Evolutionary conservation across 176 grass and related monocot genomes (phyloP).

Genomic region (Aechmea fasciata): DNA sequence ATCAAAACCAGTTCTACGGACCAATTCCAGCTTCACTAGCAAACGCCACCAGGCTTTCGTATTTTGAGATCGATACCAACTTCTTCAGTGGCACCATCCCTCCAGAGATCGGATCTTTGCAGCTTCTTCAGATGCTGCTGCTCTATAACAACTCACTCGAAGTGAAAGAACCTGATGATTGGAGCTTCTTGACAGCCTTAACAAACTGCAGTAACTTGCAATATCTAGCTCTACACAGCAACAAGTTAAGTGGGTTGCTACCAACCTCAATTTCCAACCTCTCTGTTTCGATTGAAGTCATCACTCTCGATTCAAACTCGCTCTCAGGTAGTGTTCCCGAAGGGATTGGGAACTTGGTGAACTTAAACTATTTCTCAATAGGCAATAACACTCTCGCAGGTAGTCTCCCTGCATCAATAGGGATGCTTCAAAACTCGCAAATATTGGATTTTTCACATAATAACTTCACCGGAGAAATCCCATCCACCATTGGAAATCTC

Average conservation of each 20-base stretch:
- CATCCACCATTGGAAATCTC: constrained; percentile 13
- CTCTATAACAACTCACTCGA: neutral
- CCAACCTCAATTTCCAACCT: constrained; percentile 8
- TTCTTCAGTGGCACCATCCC: constrained; percentile 3
- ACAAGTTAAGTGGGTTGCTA: neutral
- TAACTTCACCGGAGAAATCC: constrained; percentile 9
- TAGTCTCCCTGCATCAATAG: neutral
- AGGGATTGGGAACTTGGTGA: constrained; percentile 8
- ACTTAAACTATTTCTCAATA: neutral
- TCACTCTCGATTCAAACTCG: neutral
- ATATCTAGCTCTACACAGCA: neutral
- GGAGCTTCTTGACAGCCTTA: neutral
- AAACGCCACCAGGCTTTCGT: neutral
- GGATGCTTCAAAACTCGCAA: neutral
- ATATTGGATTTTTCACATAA: constrained; percentile 1
- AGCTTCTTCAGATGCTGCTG: neutral
- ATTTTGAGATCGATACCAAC: neutral
- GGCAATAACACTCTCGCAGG: neutral
- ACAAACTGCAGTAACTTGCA: constrained; percentile 1
- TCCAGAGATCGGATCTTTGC: neutral
- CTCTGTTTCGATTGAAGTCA: neutral
- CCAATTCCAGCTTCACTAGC: neutral
- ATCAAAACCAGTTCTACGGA: neutral
- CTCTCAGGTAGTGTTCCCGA: constrained; percentile 13
- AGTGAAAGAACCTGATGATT: constrained; percentile 2